Base-by-base conservation (phyloP, 805 yeast genomes). In the Kuraishia molischiana region DNA sequence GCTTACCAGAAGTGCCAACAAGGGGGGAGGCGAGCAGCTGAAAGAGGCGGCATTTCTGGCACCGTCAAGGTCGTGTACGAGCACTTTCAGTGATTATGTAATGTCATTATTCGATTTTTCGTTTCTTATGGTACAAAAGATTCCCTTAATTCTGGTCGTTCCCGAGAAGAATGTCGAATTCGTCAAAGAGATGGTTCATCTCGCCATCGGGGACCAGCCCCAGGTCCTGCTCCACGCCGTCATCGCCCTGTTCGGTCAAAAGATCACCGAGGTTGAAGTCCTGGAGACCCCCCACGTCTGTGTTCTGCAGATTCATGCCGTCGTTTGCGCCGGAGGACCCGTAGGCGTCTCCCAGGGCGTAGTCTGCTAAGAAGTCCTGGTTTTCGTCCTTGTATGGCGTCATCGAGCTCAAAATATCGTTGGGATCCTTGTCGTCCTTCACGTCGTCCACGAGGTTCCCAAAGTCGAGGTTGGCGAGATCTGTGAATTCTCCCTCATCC, bases 141-240 rank as follows among this genome's bases (percentile, higher is more conserved):
- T 28, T 14, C 17, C 17, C 31, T 5, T 28, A 11, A 28, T 11
- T 28, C 5, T 28, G 22, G 30, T 36, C 24, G 20, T 20, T 30
- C 17, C 38, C 38, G n/a, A 36, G n/a, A 17, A 36, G 8, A 19
- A 36, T 31, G 29, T 36, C 38, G 15, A 36, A 21, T 15, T 36
- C 38, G 14, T 36, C 34, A 24, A 36, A 36, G 10, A 36, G 34
- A 31, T 32, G 24, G 29, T 5, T 32, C 35, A 32, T 19, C 28
- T 21, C 35, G 17, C 35, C 35, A n/a, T 32, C 35, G 5, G 24
- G 35, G 15, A 21, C 22, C 9, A 32, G 28, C 4, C 35, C 35
- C 28, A 32, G 24, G 18, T 32, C 35, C 24, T 28, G 31, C 17
- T 32, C 35, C 6, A 6, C 28, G 13, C 13, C 34, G 24, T 19